Percentiles rank a stretch among this genome's conserved stretches.
These are phyloP conservation scores for Melampsora larici-populina DNA, from an alignment of 1,284 basidiomycete genomes.

Conservation along the genomic window DNA sequence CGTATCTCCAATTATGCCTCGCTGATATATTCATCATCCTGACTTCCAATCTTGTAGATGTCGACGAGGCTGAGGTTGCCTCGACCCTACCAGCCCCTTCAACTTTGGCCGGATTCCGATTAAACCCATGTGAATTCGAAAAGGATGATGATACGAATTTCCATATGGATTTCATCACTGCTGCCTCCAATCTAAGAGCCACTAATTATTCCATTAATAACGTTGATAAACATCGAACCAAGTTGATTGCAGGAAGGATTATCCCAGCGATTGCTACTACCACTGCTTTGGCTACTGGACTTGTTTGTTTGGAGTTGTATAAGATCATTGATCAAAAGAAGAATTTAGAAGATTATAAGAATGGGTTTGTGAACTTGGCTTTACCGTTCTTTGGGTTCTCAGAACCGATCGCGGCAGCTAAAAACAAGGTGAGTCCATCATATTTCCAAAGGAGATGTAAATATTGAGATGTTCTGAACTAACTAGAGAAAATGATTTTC, in stretches of 20 bases:
- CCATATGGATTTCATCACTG: slow-evolving; percentile 99
- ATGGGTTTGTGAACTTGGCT: slow-evolving; percentile 96
- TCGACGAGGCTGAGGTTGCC: slow-evolving; percentile 63
- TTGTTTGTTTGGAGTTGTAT: slow-evolving; percentile 95
- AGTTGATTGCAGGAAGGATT: slow-evolving; percentile 99
- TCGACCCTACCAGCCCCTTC: slow-evolving; percentile 78
- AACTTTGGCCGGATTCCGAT: slow-evolving; percentile 86
- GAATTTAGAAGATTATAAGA: slow-evolving; percentile 93
- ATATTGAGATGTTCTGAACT: neutral
- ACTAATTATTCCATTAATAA: slow-evolving; percentile 87
- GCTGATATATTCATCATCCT: neutral
- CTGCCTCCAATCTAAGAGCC: slow-evolving; percentile 94
- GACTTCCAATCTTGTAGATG: slow-evolving; percentile 45
- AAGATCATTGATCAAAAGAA: slow-evolving; percentile 96
- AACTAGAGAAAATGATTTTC: slow-evolving; percentile 46
- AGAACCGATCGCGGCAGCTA: slow-evolving; percentile 89
- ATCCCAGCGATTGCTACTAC: slow-evolving; percentile 99
- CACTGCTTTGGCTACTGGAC: slow-evolving; percentile 86
- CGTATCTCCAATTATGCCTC: neutral
- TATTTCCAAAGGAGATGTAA: neutral
- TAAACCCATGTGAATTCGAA: slow-evolving; percentile 95
- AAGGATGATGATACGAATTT: slow-evolving; percentile 98
- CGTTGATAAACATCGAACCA: slow-evolving; percentile 90
- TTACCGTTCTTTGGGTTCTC: slow-evolving; percentile 99
- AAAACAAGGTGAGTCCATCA: slow-evolving; percentile 61